Evolutionary conservation across 164 flowering plant species (phyloP).

Genomic region (Vitis vinifera): DNA sequence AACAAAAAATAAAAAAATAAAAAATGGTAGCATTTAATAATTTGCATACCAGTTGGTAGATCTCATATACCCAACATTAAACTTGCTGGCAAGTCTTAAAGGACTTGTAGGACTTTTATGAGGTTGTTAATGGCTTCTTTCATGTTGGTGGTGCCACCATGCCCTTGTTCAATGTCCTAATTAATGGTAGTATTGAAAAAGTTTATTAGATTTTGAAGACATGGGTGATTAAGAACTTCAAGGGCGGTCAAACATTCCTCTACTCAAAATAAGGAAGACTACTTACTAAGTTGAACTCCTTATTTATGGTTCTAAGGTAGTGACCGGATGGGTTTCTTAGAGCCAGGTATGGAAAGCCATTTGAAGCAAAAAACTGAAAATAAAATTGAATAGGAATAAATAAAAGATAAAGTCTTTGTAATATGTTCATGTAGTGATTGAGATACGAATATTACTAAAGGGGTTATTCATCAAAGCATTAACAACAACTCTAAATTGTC

Average conservation of each 20-base stretch:
- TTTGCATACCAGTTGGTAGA: constrained; percentile 28
- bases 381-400: not conserved
- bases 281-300: constrained; percentile 42
- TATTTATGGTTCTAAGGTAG: constrained; percentile 40
- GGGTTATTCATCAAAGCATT: too few species aligned
- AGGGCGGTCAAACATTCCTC: too few species aligned
- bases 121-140: constrained; percentile 45
- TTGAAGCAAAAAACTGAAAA: constrained; percentile 33
- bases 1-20: too few species aligned
- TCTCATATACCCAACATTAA: constrained; percentile 17
- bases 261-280: not conserved
- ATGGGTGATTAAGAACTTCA: too few species aligned
- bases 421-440: too few species aligned
- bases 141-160: constrained; percentile 20
- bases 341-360: constrained; percentile 48
- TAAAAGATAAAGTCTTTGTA: too few species aligned
- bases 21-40: too few species aligned
- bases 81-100: constrained; percentile 33
- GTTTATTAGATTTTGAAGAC: not conserved
- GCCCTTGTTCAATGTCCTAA: constrained; percentile 36
- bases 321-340: constrained; percentile 48
- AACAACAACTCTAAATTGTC: too few species aligned
- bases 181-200: too few species aligned
- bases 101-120: constrained; percentile 40
- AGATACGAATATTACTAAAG: too few species aligned